Conservation (phyloP, 1,284 basidiomycete species). For the Coriolopsis trogii region DNA sequence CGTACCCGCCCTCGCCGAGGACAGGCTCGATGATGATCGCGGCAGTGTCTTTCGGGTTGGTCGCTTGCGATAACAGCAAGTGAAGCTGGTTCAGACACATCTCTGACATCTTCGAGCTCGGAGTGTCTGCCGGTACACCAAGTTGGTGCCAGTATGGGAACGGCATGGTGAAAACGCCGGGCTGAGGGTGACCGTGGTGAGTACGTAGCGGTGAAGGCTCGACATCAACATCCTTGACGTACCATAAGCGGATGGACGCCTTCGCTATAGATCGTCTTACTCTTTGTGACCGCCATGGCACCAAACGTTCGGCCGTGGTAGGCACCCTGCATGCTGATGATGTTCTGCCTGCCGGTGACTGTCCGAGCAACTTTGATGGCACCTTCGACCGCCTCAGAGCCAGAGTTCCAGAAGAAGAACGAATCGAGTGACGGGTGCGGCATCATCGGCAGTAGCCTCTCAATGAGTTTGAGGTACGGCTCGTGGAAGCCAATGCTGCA, state of each 20-base stretch:
- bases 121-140: constrained; percentile 63
- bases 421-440: constrained; percentile 88
- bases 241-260: constrained; percentile 85
- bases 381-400: constrained; percentile 89
- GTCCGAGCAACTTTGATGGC: constrained; percentile 80
- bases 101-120: constrained; percentile 66
- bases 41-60: constrained; percentile 84
- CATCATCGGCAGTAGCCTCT: constrained; percentile 80
- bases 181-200: constrained; percentile 46
- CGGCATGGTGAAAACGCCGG: constrained; percentile 80
- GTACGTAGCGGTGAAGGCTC: not conserved
- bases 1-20: constrained; percentile 93
- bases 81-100: constrained; percentile 83
- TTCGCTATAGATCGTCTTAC: constrained; percentile 89
- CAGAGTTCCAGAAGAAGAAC: constrained; percentile 97
- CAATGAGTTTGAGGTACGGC: constrained; percentile 78
- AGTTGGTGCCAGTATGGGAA: constrained; percentile 96
- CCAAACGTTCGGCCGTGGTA: constrained; percentile 90
- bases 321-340: constrained; percentile 89
- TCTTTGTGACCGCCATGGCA: constrained; percentile 86
- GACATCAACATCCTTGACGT: constrained; percentile 24
- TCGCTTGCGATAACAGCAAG: constrained; percentile 84
- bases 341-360: constrained; percentile 81
- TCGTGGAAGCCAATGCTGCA: constrained; percentile 80
- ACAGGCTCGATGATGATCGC: constrained; percentile 93